These are phyloP conservation scores for Colletotrichum sp. DNA, from an alignment of 2,329 filamentous ascomycete genomes.

Conservation along the genomic window DNA sequence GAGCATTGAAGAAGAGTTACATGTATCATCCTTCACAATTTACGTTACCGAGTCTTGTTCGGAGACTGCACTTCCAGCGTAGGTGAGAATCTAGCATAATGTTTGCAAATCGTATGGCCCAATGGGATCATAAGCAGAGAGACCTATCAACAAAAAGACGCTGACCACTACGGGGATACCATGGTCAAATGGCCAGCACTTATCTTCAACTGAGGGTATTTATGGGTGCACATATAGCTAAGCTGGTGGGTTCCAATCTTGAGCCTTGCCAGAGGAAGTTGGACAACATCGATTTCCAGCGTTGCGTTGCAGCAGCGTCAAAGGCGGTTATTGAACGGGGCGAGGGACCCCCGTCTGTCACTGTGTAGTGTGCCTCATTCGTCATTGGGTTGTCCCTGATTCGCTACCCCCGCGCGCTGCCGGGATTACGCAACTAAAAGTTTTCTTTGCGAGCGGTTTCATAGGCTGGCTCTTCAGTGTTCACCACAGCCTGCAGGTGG, in stretches of 20 bases:
- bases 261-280: background rate
- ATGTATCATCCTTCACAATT: background rate
- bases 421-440: slow-evolving; percentile 8
- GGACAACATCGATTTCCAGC: background rate
- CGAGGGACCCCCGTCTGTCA: background rate
- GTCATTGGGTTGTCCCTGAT: slow-evolving; percentile 9
- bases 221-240: background rate
- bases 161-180: background rate
- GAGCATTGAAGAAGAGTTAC: background rate
- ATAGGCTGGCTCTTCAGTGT: background rate
- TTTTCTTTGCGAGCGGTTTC: background rate
- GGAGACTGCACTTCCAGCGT: background rate
- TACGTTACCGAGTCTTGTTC: background rate
- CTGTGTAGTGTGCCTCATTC: background rate
- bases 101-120: background rate
- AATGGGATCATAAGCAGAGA: background rate
- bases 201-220: background rate
- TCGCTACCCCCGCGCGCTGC: slow-evolving; percentile 2
- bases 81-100: background rate
- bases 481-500: background rate
- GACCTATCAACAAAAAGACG: background rate
- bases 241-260: background rate
- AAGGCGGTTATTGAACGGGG: background rate
- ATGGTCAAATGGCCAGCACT: background rate
- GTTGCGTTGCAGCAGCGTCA: background rate